Evolutionary conservation across 768 basidiomycete species (phyloP).

Genomic region (Mycena chlorophos): DNA sequence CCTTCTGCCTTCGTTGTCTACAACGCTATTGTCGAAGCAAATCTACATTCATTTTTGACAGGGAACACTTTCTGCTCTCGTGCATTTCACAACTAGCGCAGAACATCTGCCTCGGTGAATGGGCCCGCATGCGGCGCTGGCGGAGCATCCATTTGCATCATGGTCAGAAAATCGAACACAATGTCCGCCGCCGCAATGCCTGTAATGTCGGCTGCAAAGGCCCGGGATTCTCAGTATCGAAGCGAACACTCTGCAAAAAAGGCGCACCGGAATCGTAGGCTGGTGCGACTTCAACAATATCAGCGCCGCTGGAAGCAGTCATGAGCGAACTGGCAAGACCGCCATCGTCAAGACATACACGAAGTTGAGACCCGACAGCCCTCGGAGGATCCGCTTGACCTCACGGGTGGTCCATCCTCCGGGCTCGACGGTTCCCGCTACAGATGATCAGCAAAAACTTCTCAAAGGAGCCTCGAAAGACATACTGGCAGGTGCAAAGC

Average conservation of each 20-base stretch:
- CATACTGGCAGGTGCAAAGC: slow-evolving; percentile 52
- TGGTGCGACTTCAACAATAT: slow-evolving; percentile 55
- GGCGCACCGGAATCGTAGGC: slow-evolving; percentile 50
- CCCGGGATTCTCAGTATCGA: slow-evolving; percentile 1
- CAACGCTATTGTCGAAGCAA: background rate
- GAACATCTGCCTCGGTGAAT: background rate
- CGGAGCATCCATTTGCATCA: slow-evolving; percentile 33
- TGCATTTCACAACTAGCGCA: background rate
- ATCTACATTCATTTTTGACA: background rate
- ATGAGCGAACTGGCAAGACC: slow-evolving; percentile 1
- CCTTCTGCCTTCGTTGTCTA: background rate
- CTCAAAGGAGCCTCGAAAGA: background rate
- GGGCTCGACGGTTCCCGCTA: slow-evolving; percentile 64
- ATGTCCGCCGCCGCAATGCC: slow-evolving; percentile 45
- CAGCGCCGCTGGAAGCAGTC: slow-evolving; percentile 39
- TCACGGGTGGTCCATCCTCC: slow-evolving; percentile 70
- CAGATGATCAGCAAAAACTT: background rate
- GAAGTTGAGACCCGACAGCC: slow-evolving; percentile 59
- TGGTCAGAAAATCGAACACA: slow-evolving; percentile 46
- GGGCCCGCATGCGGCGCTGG: slow-evolving; percentile 21
- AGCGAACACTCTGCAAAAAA: slow-evolving; percentile 1
- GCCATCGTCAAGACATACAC: slow-evolving; percentile 41
- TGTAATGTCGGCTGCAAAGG: slow-evolving; percentile 38
- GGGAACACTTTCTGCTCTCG: background rate
- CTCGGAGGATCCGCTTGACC: slow-evolving; percentile 62